Conservation (phyloP, 352 stramenopile species). For the Thalassiosira mediterranea region DNA sequence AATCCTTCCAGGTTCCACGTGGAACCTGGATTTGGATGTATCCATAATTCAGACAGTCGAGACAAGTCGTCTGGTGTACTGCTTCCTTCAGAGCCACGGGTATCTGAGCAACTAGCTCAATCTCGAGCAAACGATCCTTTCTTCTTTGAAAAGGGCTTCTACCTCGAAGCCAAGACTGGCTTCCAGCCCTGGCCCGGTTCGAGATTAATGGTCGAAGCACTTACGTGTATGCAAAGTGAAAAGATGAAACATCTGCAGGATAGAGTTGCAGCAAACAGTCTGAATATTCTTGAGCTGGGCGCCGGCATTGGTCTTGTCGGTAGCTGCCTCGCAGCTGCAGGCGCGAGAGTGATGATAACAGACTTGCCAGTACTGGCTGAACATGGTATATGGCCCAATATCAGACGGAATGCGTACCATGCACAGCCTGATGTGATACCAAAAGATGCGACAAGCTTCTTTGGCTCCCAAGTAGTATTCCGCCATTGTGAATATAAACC, state of each 20-base stretch:
- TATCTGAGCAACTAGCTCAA: slow-evolving; percentile 15
- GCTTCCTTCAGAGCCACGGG: slow-evolving; percentile 27
- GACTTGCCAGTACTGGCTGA: slow-evolving; percentile 67
- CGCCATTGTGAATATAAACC: no score
- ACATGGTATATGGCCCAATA: slow-evolving; percentile 58
- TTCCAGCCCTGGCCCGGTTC: slow-evolving; percentile 69
- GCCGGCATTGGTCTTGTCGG: slow-evolving; percentile 66
- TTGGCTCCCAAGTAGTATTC: no score
- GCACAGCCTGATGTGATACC: not conserved
- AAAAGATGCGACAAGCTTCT: not conserved
- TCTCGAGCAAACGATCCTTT: slow-evolving; percentile 48
- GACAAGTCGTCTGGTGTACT: slow-evolving; percentile 60
- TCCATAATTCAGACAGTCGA: slow-evolving; percentile 48
- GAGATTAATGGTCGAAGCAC: slow-evolving; percentile 47
- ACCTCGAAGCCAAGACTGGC: slow-evolving; percentile 65
- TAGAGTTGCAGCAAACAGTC: slow-evolving; percentile 4
- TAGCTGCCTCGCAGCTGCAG: slow-evolving; percentile 49
- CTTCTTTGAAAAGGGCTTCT: slow-evolving; percentile 73
- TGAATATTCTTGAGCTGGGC: slow-evolving; percentile 61
- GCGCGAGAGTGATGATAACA: slow-evolving; percentile 59
- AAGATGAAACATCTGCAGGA: slow-evolving; percentile 45
- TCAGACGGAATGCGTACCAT: slow-evolving; percentile 53
- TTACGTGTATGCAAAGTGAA: slow-evolving; percentile 28
- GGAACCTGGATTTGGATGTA: not conserved
- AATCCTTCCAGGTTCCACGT: slow-evolving; percentile 35